Evolutionary conservation across 257 asterid genomes (phyloP).

Genomic region (Solanum piurae): DNA sequence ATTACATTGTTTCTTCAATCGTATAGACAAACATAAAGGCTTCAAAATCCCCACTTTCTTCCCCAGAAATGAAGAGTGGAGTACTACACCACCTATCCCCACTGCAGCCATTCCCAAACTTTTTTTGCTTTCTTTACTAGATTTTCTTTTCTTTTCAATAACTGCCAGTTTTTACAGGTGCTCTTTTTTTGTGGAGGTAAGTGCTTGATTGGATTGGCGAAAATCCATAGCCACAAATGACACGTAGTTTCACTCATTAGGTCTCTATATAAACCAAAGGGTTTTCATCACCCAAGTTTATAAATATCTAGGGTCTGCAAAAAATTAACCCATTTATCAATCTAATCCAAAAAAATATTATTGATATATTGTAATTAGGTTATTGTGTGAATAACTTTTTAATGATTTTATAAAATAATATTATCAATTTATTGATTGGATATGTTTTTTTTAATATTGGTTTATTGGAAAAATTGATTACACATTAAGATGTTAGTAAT

Average conservation of each 20-base stretch:
- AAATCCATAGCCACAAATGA: conserved; percentile 35
- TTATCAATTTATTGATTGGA: too few species aligned
- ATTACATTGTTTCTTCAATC: conserved; percentile 7
- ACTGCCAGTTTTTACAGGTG: conserved; percentile 35
- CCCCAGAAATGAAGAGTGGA: conserved; percentile 52
- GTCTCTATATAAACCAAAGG: neutral
- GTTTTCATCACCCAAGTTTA: neutral
- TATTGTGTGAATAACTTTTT: too few species aligned
- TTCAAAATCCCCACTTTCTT: conserved; percentile 31
- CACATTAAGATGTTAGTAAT: too few species aligned
- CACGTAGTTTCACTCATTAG: neutral
- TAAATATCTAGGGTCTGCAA: neutral
- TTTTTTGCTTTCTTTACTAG: neutral
- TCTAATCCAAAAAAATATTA: too few species aligned
- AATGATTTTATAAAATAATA: too few species aligned
- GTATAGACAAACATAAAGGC: conserved; percentile 18
- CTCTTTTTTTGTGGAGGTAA: conserved; percentile 60
- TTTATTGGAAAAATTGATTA: too few species aligned
- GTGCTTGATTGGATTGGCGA: conserved; percentile 12
- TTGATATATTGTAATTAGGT: too few species aligned
- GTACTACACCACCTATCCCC: conserved; percentile 46
- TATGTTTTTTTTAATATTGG: too few species aligned
- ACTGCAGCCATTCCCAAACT: conserved; percentile 48
- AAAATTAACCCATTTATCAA: too few species aligned
- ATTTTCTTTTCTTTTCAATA: neutral